Evolutionary conservation across 78 protist genomes (phyloP).

Genomic region (Capsaspora owczarzaki): DNA sequence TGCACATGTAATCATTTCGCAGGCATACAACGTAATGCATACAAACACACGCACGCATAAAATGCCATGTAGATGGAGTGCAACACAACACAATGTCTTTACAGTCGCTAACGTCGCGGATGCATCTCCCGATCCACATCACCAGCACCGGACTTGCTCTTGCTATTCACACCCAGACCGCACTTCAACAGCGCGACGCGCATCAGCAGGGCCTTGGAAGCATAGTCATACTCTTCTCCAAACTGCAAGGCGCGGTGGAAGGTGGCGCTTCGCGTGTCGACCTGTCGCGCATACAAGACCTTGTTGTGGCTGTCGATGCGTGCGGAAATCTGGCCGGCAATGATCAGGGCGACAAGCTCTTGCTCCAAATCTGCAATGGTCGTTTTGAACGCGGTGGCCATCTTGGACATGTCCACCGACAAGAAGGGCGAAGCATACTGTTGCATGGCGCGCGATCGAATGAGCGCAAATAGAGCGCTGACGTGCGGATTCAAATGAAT

Average conservation of each 20-base stretch:
- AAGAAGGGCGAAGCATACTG: slow-evolving; percentile 70
- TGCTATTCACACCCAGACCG: background rate
- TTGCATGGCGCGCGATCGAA: slow-evolving; percentile 54
- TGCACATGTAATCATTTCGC: no score
- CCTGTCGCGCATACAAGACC: slow-evolving; percentile 10
- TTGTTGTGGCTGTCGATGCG: slow-evolving; percentile 78
- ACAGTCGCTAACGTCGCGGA: no score
- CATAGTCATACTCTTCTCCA: slow-evolving; percentile 49
- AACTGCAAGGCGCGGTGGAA: slow-evolving; percentile 39
- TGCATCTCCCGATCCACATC: no score
- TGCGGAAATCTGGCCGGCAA: slow-evolving; percentile 52
- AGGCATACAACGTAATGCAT: no score
- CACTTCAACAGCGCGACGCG: background rate
- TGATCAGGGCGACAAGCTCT: slow-evolving; percentile 66
- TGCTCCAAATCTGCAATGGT: slow-evolving; percentile 25
- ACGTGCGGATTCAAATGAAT: slow-evolving; percentile 60
- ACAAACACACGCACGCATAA: no score
- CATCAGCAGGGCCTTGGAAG: background rate
- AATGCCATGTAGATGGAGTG: no score
- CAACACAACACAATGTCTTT: no score
- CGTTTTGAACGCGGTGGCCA: slow-evolving; percentile 64
- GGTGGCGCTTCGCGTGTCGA: slow-evolving; percentile 59
- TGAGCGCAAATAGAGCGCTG: slow-evolving; percentile 32
- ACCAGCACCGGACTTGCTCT: no score
- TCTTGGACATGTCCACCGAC: slow-evolving; percentile 47